These are phyloP conservation scores for Ophiostoma himal-ulmi DNA, from an alignment of 2,329 filamentous ascomycete genomes.

Conservation along the genomic window DNA sequence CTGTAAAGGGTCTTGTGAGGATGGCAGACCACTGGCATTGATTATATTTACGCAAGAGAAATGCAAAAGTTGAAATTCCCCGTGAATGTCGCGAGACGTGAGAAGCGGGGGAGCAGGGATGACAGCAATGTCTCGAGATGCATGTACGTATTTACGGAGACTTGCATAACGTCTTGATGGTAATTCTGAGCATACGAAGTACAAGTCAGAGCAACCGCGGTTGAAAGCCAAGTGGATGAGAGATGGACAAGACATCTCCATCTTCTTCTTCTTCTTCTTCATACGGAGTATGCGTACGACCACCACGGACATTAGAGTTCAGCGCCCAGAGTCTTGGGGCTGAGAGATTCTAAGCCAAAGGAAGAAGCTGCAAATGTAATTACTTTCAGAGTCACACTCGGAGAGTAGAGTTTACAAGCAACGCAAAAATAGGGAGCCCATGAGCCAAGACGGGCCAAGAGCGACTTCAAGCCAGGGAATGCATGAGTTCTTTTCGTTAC, in stretches of 20 bases:
- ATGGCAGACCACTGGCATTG: neutral
- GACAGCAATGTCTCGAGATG: neutral
- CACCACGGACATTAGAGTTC: neutral
- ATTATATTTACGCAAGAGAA: conserved; percentile 10
- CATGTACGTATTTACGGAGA: neutral
- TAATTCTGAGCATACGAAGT: too few relatives aligned
- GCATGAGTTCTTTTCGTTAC: neutral
- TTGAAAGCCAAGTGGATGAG: neutral
- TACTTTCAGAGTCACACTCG: neutral
- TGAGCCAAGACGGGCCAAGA: neutral
- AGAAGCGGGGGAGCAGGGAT: conserved; percentile 2
- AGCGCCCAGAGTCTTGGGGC: conserved; percentile 4
- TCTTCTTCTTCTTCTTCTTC: neutral
- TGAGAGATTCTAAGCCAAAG: conserved; percentile 1
- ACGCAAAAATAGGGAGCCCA: neutral
- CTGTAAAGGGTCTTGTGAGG: neutral
- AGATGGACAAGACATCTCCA: neutral
- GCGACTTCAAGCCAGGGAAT: neutral
- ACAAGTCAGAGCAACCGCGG: too few relatives aligned
- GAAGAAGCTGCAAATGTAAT: conserved; percentile 1
- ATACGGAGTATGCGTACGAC: neutral
- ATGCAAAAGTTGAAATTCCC: neutral
- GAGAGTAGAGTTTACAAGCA: neutral
- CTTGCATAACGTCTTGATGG: too few relatives aligned
- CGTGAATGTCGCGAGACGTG: neutral